Evolutionary conservation across 2,329 filamentous ascomycete species (phyloP), one percentile per base, ranked within the genome.

Genomic region (Aspergillus aculeatus): DNA sequence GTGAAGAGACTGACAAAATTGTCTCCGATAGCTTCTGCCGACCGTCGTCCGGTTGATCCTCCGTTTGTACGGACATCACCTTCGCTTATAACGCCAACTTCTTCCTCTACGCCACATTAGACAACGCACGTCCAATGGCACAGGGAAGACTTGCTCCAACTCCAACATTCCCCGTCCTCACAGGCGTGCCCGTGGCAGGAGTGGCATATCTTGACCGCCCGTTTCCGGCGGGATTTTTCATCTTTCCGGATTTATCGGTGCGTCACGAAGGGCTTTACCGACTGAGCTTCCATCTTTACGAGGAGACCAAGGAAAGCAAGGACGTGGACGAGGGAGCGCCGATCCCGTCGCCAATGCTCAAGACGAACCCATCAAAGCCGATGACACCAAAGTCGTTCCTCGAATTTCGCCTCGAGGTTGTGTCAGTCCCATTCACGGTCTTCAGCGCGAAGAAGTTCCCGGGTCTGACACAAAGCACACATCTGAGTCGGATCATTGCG

Each of bases 391-490:
- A 72, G 75, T 83, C 69, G 77, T 89, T 84, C 60, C 90, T 96
- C 64, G 89, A 92, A 71, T 94, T 92, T 79, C 86, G 93, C 56
- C 86, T 97, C 78, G 92, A 96, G 75, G 90, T 97, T 69, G 92
- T 94, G 81, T 96, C 95, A 0, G 79, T 84, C 12, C 87, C 91
- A 0, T 98, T 99, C 75, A 88, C 86, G 52, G 95, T 98, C 47
- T 98, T 85, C 80, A 97, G 93, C 69, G 95, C 95, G 54, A 99
- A 98, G 87, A 98, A 97, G 80, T 99, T 99, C 79, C 95, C 95
- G 16, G 95, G 94, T 19, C 81, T 98, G 60, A 89, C 90, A 49
- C 91, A 95, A 75, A 97, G 92, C 79, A 99, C 95, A 0, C 81
- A 85, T 12, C 82, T 98, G 53, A 97, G 93, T 77, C 89, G 93